phyloP scores from a whole-genome alignment of 495 filamentous ascomycete species.

The Apiosordaria backusii region DNA sequence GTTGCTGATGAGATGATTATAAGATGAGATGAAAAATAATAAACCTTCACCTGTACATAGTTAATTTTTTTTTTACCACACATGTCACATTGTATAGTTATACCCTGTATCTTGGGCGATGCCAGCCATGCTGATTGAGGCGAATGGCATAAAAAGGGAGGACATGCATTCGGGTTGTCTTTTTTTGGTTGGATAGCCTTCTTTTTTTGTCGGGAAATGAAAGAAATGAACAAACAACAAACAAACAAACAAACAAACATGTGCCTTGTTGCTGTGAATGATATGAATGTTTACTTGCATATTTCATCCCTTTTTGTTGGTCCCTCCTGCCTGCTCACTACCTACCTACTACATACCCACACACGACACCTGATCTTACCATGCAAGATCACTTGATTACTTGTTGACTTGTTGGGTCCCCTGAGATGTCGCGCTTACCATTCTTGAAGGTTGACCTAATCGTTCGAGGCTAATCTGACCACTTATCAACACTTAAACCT shows the following conservation, averaged over 20 bases:
- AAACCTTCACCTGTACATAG: not conserved
- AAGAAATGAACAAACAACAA: not conserved
- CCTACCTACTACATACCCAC: no score
- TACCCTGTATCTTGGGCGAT: not conserved
- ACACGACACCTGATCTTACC: no score
- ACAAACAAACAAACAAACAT: not conserved
- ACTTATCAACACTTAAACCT: no score
- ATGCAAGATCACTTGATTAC: no score
- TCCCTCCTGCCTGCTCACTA: no score
- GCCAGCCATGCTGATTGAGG: not conserved
- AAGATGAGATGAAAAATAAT: not conserved
- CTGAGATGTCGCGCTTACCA: no score
- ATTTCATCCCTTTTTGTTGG: no score
- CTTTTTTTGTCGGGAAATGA: not conserved
- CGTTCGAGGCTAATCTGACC: no score
- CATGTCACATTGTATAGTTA: not conserved
- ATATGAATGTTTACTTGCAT: not conserved
- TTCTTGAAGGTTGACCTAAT: no score
- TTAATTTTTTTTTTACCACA: conserved; percentile 1
- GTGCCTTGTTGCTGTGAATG: not conserved
- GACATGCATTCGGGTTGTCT: not conserved
- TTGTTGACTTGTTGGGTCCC: no score
- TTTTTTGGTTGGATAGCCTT: not conserved
- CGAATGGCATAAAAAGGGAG: not conserved
- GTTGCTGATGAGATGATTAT: conserved; percentile 3